Conservation (phyloP, 1,284 basidiomycete species). For the Leccinum fuscescens region DNA sequence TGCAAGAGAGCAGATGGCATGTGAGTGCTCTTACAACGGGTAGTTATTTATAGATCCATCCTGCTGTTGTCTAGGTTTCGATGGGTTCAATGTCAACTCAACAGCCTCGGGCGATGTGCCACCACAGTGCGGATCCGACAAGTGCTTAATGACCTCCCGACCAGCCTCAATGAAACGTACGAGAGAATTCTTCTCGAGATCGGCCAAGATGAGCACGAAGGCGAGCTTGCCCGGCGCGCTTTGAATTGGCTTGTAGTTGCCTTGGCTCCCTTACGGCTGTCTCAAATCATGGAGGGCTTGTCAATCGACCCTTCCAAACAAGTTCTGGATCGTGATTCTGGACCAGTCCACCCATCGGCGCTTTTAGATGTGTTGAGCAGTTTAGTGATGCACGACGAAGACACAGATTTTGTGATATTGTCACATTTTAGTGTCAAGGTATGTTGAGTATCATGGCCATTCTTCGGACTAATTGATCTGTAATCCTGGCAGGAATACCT, state of each 20-base stretch:
- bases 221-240: neutral
- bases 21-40: too few species aligned
- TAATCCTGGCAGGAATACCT: neutral
- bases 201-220: too few species aligned
- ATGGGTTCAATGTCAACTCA: too few species aligned
- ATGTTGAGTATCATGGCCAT: neutral
- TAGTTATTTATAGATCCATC: too few species aligned
- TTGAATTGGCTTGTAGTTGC: neutral
- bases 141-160: too few species aligned
- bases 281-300: neutral
- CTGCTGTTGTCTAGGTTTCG: too few species aligned
- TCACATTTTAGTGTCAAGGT: conserved; percentile 11
- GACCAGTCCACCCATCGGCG: neutral
- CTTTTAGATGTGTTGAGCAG: conserved; percentile 8
- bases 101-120: too few species aligned
- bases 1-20: too few species aligned
- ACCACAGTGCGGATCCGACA: too few species aligned
- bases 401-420: conserved; percentile 1
- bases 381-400: conserved; percentile 4
- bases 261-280: neutral
- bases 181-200: too few species aligned
- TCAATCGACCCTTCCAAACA: neutral
- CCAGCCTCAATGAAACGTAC: too few species aligned
- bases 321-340: neutral
- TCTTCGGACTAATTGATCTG: neutral